Evolutionary conservation across 2,329 filamentous ascomycete genomes (phyloP).

Genomic region (Fusarium virguliforme): DNA sequence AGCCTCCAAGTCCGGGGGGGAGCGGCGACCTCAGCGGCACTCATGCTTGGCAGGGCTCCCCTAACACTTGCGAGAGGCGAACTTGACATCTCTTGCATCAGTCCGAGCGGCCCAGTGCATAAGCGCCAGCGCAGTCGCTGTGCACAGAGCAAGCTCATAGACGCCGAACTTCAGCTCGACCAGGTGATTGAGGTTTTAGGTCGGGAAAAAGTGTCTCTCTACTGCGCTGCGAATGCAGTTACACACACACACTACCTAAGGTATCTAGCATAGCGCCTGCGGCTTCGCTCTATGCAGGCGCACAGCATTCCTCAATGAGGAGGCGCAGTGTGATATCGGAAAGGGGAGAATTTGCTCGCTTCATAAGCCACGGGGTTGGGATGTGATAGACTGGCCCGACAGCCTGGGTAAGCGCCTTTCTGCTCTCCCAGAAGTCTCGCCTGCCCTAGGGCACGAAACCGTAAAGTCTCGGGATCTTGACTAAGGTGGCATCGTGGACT

Average conservation of each 20-base stretch:
- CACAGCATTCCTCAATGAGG: conserved; percentile 46
- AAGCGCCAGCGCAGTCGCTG: conserved; percentile 51
- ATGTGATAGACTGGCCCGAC: conserved; percentile 28
- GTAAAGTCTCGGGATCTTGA: conserved; percentile 25
- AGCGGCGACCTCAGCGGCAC: not conserved
- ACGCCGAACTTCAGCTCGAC: conserved; percentile 46
- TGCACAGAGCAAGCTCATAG: conserved; percentile 35
- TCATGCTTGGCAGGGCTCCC: not conserved
- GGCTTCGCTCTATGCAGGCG: conserved; percentile 9
- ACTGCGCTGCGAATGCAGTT: conserved; percentile 9
- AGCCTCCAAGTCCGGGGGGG: not conserved
- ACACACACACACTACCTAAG: too few relatives aligned
- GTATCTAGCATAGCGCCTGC: conserved; percentile 46
- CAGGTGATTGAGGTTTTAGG: conserved; percentile 55
- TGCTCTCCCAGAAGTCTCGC: conserved; percentile 25
- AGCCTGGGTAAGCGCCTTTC: conserved; percentile 17
- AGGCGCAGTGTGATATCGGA: conserved; percentile 35
- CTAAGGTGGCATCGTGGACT: not conserved
- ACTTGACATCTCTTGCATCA: conserved; percentile 55
- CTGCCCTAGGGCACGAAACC: conserved; percentile 14
- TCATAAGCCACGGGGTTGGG: conserved; percentile 44
- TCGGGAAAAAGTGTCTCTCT: conserved; percentile 49
- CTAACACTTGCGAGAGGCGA: conserved; percentile 51
- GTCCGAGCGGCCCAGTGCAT: conserved; percentile 54
- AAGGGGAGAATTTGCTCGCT: conserved; percentile 48